Evolutionary conservation across 768 basidiomycete species (phyloP).

Genomic region (Pisolithus orientalis): DNA sequence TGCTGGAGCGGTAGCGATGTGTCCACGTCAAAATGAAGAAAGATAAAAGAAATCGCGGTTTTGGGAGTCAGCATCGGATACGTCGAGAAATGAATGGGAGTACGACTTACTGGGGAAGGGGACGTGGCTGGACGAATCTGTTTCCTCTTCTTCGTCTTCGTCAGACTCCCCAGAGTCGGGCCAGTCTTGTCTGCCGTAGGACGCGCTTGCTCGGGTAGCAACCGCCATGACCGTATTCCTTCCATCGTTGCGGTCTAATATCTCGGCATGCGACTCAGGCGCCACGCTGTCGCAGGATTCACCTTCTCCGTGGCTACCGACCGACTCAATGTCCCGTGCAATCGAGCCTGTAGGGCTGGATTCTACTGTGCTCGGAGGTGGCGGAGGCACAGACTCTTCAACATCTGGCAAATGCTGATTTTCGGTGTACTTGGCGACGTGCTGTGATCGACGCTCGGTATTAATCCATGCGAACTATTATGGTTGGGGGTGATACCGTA

Average conservation of each 20-base stretch:
- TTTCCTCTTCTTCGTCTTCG: slow-evolving; percentile 15
- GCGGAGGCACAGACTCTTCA: not conserved
- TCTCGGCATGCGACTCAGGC: not conserved
- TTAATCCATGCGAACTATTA: not conserved
- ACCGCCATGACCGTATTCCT: not conserved
- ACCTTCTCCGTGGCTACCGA: not conserved
- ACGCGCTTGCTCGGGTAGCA: not conserved
- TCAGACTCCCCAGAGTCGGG: slow-evolving; percentile 4
- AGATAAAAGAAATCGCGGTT: not conserved
- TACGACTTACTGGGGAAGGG: slow-evolving; percentile 23
- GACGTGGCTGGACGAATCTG: slow-evolving; percentile 3
- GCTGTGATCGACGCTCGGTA: slow-evolving; percentile 6
- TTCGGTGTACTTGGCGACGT: not conserved
- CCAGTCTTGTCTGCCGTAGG: not conserved
- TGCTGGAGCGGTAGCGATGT: slow-evolving; percentile 4
- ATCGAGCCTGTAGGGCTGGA: not conserved
- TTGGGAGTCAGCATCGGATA: slow-evolving; percentile 3
- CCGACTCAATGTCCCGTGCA: not conserved
- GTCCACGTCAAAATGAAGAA: not conserved
- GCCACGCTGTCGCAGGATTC: not conserved
- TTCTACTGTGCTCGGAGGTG: not conserved
- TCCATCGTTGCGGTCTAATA: not conserved
- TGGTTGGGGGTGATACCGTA: slow-evolving; percentile 9
- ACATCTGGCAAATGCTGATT: not conserved
- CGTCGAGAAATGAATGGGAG: not conserved